Evolutionary conservation across 176 grass and related monocot species (phyloP).

Genomic region (Typha latifolia): DNA sequence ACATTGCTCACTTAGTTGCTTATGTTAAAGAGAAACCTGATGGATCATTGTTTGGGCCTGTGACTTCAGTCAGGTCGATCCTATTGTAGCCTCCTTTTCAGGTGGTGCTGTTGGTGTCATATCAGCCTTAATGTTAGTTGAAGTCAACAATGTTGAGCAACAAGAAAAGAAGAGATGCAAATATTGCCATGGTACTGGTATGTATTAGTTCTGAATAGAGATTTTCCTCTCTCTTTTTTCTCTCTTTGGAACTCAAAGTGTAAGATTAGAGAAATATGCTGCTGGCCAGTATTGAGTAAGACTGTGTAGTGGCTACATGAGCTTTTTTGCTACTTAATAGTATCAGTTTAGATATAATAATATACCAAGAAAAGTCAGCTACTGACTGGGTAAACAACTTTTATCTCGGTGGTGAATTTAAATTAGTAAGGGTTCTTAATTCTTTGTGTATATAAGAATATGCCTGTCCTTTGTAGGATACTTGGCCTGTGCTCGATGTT

Average conservation of each 20-base stretch:
- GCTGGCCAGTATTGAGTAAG: background rate
- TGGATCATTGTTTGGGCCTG: background rate
- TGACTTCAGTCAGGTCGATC: slow-evolving; percentile 77
- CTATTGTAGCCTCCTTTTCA: slow-evolving; percentile 90
- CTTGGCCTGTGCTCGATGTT: slow-evolving; percentile 74
- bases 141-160: slow-evolving; percentile 77
- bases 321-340: background rate
- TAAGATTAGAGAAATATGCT: background rate
- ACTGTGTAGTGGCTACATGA: background rate
- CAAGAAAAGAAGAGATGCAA: slow-evolving; percentile 97
- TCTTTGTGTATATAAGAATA: background rate
- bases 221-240: background rate
- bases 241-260: background rate
- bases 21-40: background rate
- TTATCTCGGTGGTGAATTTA: too few species aligned
- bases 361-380: background rate
- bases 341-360: background rate
- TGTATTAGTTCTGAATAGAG: background rate
- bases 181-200: slow-evolving; percentile 91
- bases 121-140: slow-evolving; percentile 80
- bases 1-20: background rate
- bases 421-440: background rate
- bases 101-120: slow-evolving; percentile 83
- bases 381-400: background rate
- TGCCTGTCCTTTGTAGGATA: slow-evolving; percentile 46